These are phyloP conservation scores for Colletotrichum salicis DNA, from an alignment of 2,329 filamentous ascomycete species.

Conservation along the genomic window DNA sequence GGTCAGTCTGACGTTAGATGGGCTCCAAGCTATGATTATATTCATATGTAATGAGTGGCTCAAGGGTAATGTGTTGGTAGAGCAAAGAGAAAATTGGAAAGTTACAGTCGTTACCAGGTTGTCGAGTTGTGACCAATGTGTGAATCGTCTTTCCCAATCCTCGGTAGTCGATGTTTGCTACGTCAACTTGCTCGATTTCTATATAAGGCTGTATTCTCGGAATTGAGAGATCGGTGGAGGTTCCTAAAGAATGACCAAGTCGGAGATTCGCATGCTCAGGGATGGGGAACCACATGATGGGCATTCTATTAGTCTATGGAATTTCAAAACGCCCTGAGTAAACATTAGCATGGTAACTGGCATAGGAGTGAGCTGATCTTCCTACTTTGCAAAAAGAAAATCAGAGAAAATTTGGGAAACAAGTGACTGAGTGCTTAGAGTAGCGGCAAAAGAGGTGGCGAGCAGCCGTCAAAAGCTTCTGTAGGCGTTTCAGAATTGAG, in stretches of 20 bases:
- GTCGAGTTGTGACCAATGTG: neutral
- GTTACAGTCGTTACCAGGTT: conserved; percentile 31
- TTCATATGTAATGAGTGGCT: conserved; percentile 32
- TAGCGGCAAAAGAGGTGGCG: neutral
- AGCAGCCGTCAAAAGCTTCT: neutral
- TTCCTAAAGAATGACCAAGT: no score
- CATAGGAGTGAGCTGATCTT: neutral
- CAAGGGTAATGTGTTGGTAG: conserved; percentile 29
- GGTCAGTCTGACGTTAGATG: conserved; percentile 17
- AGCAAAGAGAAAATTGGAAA: conserved; percentile 29
- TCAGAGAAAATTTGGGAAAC: neutral
- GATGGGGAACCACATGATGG: neutral
- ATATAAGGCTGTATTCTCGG: no score
- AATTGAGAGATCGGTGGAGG: no score
- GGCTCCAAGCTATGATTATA: conserved; percentile 27
- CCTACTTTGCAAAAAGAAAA: neutral
- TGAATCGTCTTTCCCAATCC: neutral
- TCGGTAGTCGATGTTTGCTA: neutral
- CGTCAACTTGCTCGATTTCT: no score
- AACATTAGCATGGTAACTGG: neutral
- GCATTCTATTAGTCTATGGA: neutral
- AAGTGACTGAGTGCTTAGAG: neutral
- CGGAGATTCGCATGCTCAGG: neutral
- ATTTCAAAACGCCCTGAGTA: neutral
- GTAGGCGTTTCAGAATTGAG: neutral